Conservation (phyloP, 78 protist genomes). For the Paratrimastix pyriformis region DNA sequence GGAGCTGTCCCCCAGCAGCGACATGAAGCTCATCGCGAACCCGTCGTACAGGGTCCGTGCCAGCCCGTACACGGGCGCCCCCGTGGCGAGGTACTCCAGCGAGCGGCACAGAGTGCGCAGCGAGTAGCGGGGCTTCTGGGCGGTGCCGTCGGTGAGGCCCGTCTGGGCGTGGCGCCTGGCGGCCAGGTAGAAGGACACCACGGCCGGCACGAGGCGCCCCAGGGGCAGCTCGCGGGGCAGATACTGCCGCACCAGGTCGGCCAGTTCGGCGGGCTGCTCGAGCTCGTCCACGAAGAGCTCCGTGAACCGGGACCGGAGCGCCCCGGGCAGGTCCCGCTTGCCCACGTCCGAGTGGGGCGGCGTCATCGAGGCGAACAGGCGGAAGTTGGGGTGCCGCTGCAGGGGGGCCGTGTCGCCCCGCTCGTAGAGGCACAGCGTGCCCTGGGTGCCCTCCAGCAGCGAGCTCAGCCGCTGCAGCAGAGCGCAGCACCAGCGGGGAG, state of each 20-base stretch:
- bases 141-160: conserved; percentile 44
- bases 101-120: conserved; percentile 87
- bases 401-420: conserved; percentile 72
- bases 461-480: conserved; percentile 51
- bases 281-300: conserved; percentile 87
- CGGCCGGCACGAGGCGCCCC: conserved; percentile 16
- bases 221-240: conserved; percentile 6
- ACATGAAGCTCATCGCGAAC: conserved; percentile 60
- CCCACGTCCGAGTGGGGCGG: conserved; percentile 99
- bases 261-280: conserved; percentile 57
- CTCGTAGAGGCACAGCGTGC: conserved; percentile 76
- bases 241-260: conserved; percentile 39
- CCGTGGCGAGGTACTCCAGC: conserved; percentile 33
- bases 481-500: no score
- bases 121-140: conserved; percentile 74
- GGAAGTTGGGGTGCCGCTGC: conserved; percentile 79
- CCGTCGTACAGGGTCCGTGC: conserved; percentile 70
- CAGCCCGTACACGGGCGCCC: conserved; percentile 54
- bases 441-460: conserved; percentile 58
- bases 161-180: background rate
- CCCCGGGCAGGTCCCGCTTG: conserved; percentile 86
- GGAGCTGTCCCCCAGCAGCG: conserved; percentile 49
- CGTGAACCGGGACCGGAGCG: conserved; percentile 69
- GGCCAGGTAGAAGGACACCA: conserved; percentile 57
- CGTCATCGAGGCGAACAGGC: conserved; percentile 96